Evolutionary conservation across 139 green algal genomes (phyloP).

Genomic region (Closterium sp.): DNA sequence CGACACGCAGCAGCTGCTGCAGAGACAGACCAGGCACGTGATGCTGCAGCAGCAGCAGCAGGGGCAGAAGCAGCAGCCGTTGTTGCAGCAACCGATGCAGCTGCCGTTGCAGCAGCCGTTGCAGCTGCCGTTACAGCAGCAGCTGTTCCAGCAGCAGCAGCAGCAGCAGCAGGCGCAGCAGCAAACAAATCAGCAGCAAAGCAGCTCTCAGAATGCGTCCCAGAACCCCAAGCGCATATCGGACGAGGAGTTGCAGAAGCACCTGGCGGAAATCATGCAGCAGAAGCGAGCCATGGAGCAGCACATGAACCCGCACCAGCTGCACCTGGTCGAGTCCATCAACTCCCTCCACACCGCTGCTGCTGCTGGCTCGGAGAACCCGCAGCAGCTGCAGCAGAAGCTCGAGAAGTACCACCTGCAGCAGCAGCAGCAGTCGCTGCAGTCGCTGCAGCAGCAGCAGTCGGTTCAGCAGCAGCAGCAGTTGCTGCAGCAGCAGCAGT

Average conservation of each 20-base stretch:
- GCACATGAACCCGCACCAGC: neutral
- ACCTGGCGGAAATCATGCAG: neutral
- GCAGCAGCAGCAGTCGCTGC: neutral
- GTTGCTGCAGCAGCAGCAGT: neutral
- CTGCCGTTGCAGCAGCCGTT: neutral
- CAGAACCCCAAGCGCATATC: neutral
- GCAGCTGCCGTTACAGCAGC: neutral
- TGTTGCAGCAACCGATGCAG: neutral
- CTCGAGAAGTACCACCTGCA: neutral
- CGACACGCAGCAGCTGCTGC: neutral
- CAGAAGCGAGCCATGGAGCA: neutral
- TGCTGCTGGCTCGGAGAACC: neutral
- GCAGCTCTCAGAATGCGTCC: neutral
- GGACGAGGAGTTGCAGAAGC: neutral
- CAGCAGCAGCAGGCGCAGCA: neutral
- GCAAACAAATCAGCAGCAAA: neutral
- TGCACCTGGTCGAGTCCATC: neutral
- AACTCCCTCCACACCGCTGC: neutral
- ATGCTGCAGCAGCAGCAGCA: neutral
- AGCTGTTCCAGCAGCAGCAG: neutral
- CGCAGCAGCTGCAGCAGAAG: neutral
- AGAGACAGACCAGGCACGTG: neutral
- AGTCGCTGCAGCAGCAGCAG: slow-evolving; percentile 4
- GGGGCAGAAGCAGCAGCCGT: neutral
- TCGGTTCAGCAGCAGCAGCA: neutral